Base-by-base conservation (phyloP, 257 asterid species). In the Datura wrightii region DNA sequence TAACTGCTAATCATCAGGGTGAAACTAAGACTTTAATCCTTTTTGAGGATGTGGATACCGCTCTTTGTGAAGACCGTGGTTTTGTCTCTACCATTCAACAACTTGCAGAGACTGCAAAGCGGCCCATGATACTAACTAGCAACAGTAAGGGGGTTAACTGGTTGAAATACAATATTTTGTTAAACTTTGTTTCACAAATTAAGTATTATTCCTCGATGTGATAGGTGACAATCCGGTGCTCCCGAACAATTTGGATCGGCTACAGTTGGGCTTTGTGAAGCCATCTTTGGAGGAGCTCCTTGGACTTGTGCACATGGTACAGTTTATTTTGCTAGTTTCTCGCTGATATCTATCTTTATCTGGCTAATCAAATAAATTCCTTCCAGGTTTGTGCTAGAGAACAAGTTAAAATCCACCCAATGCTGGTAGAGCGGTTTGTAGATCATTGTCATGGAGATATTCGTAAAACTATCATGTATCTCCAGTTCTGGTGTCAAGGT, bases 401-500 rank as follows among this genome's bases (percentile, higher is more conserved):
- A 86, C 89, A 91, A 71, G 92, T 89, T 82, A 86, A 83, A 70
- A 85, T 93, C 53, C 88, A 89, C 82, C 91, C 98, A 82, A 82
- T 83, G 89, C 88, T 97, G 94, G 86, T 93, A 53, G 96, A 97
- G 88, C 87, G 92, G 71, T 92, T 94, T 82, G 90, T 93, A 59
- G 88, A 89, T 74, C 88, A 89, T 85, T 94, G 97, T 88, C 91
- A 85, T 79, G 88, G 97, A 85, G 99, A 97, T 91, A 93, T 97
- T 84, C 97, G 99, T 82, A 97, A 92, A 91, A 97, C 95, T 79
- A 91, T 97, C 83, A 72, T 90, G 89, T 89, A 88, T 86, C 96
- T 97, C 87, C 99, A 97, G 93, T 97, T 97, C 84, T 97, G 99
- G 99, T 92, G 92, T 87, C 97, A 94, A 85, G 97, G 98, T 82